Conservation (phyloP, 305 asterid species). For the Nicotiana rustica region DNA sequence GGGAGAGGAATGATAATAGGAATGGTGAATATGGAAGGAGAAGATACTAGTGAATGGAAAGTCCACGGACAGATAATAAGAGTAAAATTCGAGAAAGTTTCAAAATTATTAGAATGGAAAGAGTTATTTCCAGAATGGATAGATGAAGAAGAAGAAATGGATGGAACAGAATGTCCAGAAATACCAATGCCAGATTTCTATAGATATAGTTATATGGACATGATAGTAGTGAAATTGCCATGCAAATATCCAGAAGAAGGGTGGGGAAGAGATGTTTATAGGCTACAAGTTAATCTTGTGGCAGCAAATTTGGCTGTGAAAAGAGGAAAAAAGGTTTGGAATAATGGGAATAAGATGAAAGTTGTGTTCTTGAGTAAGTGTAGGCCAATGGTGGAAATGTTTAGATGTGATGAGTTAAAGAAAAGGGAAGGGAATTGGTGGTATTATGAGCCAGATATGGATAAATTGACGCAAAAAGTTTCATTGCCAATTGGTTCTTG, state of each 20-base stretch:
- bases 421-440: slow-evolving; percentile 82
- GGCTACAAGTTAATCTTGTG: slow-evolving; percentile 77
- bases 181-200: slow-evolving; percentile 78
- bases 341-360: slow-evolving; percentile 46
- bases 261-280: slow-evolving; percentile 76
- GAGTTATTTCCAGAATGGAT: slow-evolving; percentile 90
- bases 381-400: slow-evolving; percentile 79
- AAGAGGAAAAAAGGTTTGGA: slow-evolving; percentile 61
- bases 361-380: slow-evolving; percentile 76
- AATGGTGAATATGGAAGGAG: slow-evolving; percentile 79
- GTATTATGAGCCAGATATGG: slow-evolving; percentile 63
- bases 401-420: slow-evolving; percentile 75
- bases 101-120: slow-evolving; percentile 67
- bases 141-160: slow-evolving; percentile 89
- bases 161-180: slow-evolving; percentile 80
- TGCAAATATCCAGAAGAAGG: slow-evolving; percentile 59
- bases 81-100: slow-evolving; percentile 53
- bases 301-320: slow-evolving; percentile 71
- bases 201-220: slow-evolving; percentile 51
- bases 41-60: slow-evolving; percentile 70
- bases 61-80: slow-evolving; percentile 45
- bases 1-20: slow-evolving; percentile 63
- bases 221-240: slow-evolving; percentile 77
- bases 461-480: slow-evolving; percentile 65
- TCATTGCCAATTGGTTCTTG: slow-evolving; percentile 86